phyloP scores from a whole-genome alignment of 176 grass and related monocot genomes.

The Coix lacrymajobi region DNA sequence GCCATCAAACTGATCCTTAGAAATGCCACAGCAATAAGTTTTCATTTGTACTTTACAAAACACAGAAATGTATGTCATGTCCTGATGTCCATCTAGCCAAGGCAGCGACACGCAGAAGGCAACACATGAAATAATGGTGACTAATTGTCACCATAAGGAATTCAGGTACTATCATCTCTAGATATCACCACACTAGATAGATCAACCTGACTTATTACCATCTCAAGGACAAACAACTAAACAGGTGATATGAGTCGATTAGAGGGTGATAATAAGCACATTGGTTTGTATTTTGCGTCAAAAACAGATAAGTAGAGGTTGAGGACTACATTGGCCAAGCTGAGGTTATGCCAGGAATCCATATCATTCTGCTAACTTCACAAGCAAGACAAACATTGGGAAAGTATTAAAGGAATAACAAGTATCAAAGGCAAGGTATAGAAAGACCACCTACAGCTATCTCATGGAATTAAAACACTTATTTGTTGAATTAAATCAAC shows the following conservation, averaged over 20 bases:
- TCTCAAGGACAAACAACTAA: background rate
- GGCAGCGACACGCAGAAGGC: background rate
- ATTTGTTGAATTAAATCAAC: background rate
- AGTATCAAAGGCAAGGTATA: background rate
- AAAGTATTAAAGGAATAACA: background rate
- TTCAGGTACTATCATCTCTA: background rate
- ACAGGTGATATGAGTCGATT: background rate
- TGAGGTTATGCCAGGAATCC: background rate
- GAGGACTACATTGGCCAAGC: background rate
- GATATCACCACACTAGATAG: background rate
- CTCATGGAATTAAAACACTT: background rate
- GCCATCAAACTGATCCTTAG: background rate
- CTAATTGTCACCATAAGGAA: background rate
- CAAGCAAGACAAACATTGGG: background rate
- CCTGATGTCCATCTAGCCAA: background rate
- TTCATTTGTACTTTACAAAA: background rate
- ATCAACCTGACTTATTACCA: background rate
- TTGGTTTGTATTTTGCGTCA: background rate
- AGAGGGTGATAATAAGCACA: background rate
- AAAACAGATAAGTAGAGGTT: background rate
- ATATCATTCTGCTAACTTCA: background rate
- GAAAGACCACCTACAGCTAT: background rate
- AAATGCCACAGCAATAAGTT: background rate
- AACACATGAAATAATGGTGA: background rate
- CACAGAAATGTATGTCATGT: background rate